Conservation (phyloP, 2,329 filamentous ascomycete genomes). For the Aureobasidium sp. region DNA sequence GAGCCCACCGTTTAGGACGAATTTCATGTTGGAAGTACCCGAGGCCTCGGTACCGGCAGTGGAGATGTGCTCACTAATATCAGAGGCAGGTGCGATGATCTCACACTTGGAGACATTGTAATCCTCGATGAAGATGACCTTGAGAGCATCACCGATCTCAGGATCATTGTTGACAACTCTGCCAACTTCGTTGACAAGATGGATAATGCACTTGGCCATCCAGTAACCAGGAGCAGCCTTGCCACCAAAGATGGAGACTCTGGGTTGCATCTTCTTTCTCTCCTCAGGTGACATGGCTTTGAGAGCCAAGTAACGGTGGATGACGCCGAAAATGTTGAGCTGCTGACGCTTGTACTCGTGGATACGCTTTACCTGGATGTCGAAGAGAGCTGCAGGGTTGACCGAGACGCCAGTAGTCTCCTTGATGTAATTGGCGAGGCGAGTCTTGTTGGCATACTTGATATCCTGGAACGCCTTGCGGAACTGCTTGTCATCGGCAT, state of each 20-base stretch:
- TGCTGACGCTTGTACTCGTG: constrained; percentile 85
- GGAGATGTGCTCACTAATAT: constrained; percentile 97
- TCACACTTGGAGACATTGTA: constrained; percentile 99
- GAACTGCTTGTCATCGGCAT: constrained; percentile 78
- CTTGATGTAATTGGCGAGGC: constrained; percentile 86
- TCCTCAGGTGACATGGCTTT: constrained; percentile 79
- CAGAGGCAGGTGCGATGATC: constrained; percentile 87
- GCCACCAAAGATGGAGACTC: constrained; percentile 93
- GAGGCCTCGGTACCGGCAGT: constrained; percentile 86
- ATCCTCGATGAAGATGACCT: constrained; percentile 95
- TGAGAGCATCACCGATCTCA: constrained; percentile 87
- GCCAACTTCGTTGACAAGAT: constrained; percentile 88
- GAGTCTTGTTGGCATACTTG: constrained; percentile 92
- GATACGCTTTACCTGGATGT: constrained; percentile 97
- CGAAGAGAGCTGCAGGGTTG: constrained; percentile 82
- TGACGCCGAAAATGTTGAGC: constrained; percentile 96
- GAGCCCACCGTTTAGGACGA: constrained; percentile 91
- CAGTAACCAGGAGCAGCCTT: constrained; percentile 98
- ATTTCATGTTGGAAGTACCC: constrained; percentile 99
- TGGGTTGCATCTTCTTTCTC: constrained; percentile 74
- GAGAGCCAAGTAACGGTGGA: constrained; percentile 83
- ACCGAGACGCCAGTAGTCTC: constrained; percentile 68
- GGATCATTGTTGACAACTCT: constrained; percentile 84
- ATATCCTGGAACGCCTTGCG: constrained; percentile 93
- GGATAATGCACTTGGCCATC: constrained; percentile 99